These are phyloP conservation scores for Leccinum uliginosum DNA, from an alignment of 768 basidiomycete species.

Conservation along the genomic window DNA sequence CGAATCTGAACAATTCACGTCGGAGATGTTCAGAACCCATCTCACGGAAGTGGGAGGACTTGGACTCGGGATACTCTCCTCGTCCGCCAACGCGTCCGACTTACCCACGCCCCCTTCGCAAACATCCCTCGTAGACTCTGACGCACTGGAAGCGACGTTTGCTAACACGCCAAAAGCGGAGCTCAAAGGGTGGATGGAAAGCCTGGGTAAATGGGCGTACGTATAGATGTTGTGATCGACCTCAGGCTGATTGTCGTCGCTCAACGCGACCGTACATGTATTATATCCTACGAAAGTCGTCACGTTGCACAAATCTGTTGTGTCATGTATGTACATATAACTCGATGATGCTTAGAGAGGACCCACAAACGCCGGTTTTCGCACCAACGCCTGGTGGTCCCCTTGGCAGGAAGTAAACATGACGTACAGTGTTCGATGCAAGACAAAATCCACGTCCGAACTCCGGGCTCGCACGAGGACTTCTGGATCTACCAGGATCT, in stretches of 20 bases:
- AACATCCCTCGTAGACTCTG: not conserved
- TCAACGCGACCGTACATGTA: not conserved
- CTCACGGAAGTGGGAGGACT: slow-evolving; percentile 90
- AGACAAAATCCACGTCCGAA: not conserved
- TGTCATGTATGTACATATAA: too few relatives aligned
- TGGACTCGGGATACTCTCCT: slow-evolving; percentile 83
- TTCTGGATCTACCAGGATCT: not conserved
- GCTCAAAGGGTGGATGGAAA: slow-evolving; percentile 34
- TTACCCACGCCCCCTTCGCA: slow-evolving; percentile 26
- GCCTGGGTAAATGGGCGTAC: slow-evolving; percentile 37
- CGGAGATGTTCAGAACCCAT: slow-evolving; percentile 47
- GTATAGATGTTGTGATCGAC: slow-evolving; percentile 19
- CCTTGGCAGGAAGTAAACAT: not conserved
- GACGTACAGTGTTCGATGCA: not conserved
- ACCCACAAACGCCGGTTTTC: too few relatives aligned
- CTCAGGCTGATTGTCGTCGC: not conserved
- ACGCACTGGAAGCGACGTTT: slow-evolving; percentile 23
- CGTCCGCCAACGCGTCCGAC: slow-evolving; percentile 28
- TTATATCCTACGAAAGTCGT: not conserved
- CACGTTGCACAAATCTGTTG: too few relatives aligned
- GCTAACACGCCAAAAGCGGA: slow-evolving; percentile 23
- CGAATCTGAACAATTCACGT: slow-evolving; percentile 28
- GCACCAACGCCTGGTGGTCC: too few relatives aligned
- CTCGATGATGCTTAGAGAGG: too few relatives aligned
- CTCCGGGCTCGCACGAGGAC: not conserved